phyloP scores from a whole-genome alignment of 225 moss, liverwort and hornwort genomes.

The Marchantia polymorpha region DNA sequence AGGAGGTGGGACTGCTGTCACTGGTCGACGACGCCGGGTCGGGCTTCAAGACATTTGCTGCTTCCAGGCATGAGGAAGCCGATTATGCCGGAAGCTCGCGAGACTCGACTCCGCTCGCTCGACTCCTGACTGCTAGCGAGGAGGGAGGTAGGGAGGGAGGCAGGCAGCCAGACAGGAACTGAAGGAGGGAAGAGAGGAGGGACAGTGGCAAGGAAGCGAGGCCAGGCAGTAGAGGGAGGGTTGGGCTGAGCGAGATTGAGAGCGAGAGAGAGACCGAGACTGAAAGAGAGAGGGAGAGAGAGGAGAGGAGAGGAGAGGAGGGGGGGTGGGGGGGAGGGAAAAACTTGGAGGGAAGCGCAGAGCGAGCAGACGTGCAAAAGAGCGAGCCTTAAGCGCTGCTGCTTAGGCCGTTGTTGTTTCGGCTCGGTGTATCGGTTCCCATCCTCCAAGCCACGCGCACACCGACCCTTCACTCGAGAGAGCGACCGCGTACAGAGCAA shows the following conservation, averaged over 20 bases:
- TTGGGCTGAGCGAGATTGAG: not conserved
- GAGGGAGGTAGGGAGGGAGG: not conserved
- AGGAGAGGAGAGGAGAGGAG: not conserved
- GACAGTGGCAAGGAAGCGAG: no score
- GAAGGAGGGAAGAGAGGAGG: not conserved
- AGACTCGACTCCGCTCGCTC: not conserved
- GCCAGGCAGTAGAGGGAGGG: not conserved
- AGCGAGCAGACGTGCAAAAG: not conserved
- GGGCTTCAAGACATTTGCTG: constrained; percentile 7
- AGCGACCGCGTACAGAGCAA: not conserved
- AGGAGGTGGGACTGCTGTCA: constrained; percentile 7
- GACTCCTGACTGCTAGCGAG: not conserved
- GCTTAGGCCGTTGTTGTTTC: not conserved
- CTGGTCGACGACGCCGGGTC: not conserved
- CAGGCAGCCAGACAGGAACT: no score
- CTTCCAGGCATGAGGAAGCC: not conserved
- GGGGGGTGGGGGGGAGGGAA: no score
- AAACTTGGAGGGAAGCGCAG: no score
- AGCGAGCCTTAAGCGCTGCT: not conserved
- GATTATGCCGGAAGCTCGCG: constrained; percentile 15
- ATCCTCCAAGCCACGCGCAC: not conserved
- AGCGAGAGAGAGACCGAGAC: not conserved
- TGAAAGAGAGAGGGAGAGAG: no score
- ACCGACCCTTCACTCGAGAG: not conserved
- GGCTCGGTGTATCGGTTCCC: not conserved